Conservation (phyloP, 176 grass and related monocot species). For the Secale cereale region DNA sequence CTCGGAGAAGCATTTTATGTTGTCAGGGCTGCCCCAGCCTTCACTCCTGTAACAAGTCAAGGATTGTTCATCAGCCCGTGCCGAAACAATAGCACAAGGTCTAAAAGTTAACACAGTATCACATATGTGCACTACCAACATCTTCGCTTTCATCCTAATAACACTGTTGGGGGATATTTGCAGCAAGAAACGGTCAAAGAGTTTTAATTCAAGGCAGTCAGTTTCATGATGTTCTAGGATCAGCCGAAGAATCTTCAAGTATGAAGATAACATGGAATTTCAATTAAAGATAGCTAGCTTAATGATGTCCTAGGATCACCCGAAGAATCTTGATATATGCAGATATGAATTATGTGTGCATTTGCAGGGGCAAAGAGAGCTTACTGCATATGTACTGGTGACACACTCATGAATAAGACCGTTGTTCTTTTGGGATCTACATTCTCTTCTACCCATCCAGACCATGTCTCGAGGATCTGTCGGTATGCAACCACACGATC, state of each 20-base stretch:
- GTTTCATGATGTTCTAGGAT: neutral
- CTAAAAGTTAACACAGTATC: neutral
- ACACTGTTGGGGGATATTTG: neutral
- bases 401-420: slow-evolving; percentile 91
- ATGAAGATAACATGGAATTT: neutral
- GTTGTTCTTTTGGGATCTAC: slow-evolving; percentile 62
- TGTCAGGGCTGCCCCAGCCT: slow-evolving; percentile 73
- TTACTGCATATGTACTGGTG: slow-evolving; percentile 83
- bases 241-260: neutral
- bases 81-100: neutral
- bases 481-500: slow-evolving; percentile 63
- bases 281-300: neutral
- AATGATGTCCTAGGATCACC: neutral
- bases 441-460: slow-evolving; percentile 70
- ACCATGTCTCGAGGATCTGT: slow-evolving; percentile 76
- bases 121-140: neutral
- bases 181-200: neutral
- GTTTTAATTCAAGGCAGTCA: neutral
- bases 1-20: slow-evolving; percentile 89
- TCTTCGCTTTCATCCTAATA: neutral
- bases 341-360: neutral
- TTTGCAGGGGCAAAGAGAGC: neutral
- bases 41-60: slow-evolving; percentile 50
- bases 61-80: neutral
- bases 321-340: neutral